phyloP scores from a whole-genome alignment of 2,329 filamentous ascomycete genomes.

The Emergomyces orientalis region DNA sequence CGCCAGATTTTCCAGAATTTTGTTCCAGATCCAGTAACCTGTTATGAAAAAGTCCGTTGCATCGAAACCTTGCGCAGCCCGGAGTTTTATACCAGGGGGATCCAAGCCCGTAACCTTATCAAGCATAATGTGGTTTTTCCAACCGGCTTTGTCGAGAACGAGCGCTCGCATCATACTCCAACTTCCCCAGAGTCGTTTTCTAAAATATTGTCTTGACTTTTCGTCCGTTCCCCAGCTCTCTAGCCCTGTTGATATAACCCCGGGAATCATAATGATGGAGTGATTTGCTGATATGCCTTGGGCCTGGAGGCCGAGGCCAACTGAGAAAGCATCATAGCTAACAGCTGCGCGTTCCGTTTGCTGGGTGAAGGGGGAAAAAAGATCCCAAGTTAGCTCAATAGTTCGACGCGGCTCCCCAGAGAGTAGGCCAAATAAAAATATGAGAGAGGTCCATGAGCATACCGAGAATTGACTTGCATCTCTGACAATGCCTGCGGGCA shows the following conservation, averaged over 20 bases:
- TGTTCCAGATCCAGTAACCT: constrained; percentile 98
- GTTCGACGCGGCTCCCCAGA: background rate
- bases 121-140: constrained; percentile 96
- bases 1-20: constrained; percentile 93
- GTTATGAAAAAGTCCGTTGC: constrained; percentile 80
- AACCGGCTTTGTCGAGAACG: constrained; percentile 82
- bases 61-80: constrained; percentile 92
- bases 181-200: constrained; percentile 90
- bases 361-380: constrained; percentile 25
- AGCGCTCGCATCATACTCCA: constrained; percentile 98
- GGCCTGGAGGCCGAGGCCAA: constrained; percentile 70
- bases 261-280: constrained; percentile 92
- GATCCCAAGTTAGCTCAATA: constrained; percentile 12
- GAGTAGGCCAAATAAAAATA: background rate
- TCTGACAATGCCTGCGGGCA: constrained; percentile 74
- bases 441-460: constrained; percentile 26
- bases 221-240: constrained; percentile 94
- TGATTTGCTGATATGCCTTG: constrained; percentile 77
- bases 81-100: constrained; percentile 78
- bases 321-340: constrained; percentile 86
- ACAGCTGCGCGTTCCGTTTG: constrained; percentile 80
- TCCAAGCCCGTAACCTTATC: constrained; percentile 87
- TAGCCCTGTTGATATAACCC: constrained; percentile 92
- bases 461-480: constrained; percentile 82
- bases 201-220: constrained; percentile 77